Percentiles rank a stretch among this genome's conserved stretches.
phyloP scores from a whole-genome alignment of 441 rosid genomes.

The Eruca vesicaria region DNA sequence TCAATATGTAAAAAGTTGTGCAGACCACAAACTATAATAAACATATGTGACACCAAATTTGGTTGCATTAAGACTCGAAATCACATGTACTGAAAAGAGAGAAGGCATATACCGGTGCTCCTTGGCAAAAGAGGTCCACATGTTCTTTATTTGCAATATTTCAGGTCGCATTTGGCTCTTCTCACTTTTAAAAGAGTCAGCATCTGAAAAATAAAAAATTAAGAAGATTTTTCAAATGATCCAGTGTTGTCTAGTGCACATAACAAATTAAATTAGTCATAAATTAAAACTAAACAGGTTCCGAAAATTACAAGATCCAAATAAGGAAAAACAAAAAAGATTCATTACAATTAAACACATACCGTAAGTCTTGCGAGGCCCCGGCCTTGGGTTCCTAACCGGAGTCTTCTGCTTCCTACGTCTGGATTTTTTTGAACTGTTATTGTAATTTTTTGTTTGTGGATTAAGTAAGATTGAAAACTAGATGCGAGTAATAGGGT shows the following conservation, averaged over 20 bases:
- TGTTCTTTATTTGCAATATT: conserved; percentile 94
- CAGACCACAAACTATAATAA: not conserved
- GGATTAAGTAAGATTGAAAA: conserved; percentile 12
- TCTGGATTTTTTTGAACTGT: conserved; percentile 72
- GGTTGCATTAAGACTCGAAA: not conserved
- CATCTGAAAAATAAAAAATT: conserved; percentile 23
- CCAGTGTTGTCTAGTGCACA: not conserved
- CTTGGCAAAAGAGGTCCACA: conserved; percentile 96
- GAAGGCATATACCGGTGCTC: conserved; percentile 68
- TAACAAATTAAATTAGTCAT: not conserved
- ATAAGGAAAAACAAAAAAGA: not conserved
- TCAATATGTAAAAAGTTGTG: not conserved
- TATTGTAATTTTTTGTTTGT: conserved; percentile 14
- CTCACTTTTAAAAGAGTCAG: conserved; percentile 27
- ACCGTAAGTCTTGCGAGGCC: conserved; percentile 57
- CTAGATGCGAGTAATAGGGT: conserved; percentile 15
- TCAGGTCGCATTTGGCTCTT: conserved; percentile 91
- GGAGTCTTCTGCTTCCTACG: conserved; percentile 55
- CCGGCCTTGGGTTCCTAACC: conserved; percentile 59
- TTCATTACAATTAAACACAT: conserved; percentile 27
- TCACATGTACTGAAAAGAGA: conserved; percentile 22
- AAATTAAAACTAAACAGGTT: not conserved
- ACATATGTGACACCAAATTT: conserved; percentile 5
- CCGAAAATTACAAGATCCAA: not conserved
- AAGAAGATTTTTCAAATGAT: conserved; percentile 27